A percentile compares a stretch with the other conserved stretches of the same genome.
These are phyloP conservation scores for Colletotrichum tamarilloi DNA, from an alignment of 2,329 filamentous ascomycete species.

Conservation along the genomic window DNA sequence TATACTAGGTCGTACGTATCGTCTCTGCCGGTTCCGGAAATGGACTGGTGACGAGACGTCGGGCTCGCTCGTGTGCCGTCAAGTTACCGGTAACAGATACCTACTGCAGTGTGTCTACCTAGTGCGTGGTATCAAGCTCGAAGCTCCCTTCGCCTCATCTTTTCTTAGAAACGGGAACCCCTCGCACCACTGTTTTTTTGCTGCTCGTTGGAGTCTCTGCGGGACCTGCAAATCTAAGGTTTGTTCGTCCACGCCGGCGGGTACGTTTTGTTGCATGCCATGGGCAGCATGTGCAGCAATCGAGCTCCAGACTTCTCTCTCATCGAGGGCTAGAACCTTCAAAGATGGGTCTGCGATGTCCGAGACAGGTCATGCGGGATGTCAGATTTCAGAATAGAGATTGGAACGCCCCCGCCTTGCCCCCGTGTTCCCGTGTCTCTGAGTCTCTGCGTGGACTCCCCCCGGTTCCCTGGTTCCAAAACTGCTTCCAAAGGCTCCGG, in stretches of 20 bases:
- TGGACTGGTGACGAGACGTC: slow-evolving; percentile 7
- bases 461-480: neutral
- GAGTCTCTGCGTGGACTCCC: neutral
- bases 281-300: neutral
- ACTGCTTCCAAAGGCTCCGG: slow-evolving; percentile 8
- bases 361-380: slow-evolving; percentile 32
- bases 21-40: slow-evolving; percentile 2
- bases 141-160: slow-evolving; percentile 3
- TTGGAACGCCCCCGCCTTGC: neutral
- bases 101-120: neutral
- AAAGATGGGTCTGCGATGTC: slow-evolving; percentile 20
- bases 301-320: neutral
- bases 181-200: neutral
- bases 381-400: slow-evolving; percentile 19
- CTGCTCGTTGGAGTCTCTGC: neutral
- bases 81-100: too few relatives aligned
- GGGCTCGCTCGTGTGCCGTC: neutral
- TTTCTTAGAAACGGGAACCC: slow-evolving; percentile 6
- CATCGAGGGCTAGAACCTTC: slow-evolving; percentile 19
- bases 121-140: neutral
- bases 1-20: slow-evolving; percentile 15
- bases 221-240: neutral
- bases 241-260: neutral
- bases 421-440: neutral
- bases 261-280: neutral